A percentile compares a stretch with the other conserved stretches of the same genome.
phyloP scores from a whole-genome alignment of 352 stramenopile species.

The Peronospora farinosa region DNA sequence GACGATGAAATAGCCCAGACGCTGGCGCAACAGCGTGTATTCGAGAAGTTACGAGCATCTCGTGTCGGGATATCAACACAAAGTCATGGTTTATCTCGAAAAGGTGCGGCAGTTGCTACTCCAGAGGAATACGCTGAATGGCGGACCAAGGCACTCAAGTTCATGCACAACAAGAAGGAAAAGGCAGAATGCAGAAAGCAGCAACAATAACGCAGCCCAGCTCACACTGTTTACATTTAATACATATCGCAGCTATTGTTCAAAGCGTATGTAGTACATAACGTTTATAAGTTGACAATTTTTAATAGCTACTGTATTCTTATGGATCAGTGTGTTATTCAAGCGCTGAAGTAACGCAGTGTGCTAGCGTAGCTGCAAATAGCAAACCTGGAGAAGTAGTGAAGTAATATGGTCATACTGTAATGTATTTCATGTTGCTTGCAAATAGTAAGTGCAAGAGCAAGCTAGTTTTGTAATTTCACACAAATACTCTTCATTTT shows the following conservation, averaged over 20 bases:
- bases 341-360: no score
- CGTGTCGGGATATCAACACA: conserved; percentile 2
- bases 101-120: conserved; percentile 10
- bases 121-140: conserved; percentile 31
- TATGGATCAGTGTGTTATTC: no score
- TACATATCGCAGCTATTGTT: neutral
- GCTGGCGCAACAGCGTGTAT: conserved; percentile 14
- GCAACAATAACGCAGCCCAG: neutral
- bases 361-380: no score
- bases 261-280: neutral
- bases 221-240: conserved; percentile 3
- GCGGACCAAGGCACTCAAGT: conserved; percentile 24
- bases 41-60: conserved; percentile 21
- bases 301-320: no score
- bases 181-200: conserved; percentile 6
- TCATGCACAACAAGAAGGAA: conserved; percentile 29
- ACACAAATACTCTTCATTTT: conserved; percentile 12
- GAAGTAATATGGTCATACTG: conserved; percentile 4
- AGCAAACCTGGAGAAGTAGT: no score
- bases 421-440: conserved; percentile 14
- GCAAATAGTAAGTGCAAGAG: neutral
- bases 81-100: conserved; percentile 1
- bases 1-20: conserved; percentile 14
- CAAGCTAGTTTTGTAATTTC: conserved; percentile 12
- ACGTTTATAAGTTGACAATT: no score